phyloP scores from a whole-genome alignment of 805 yeast genomes.

The Metschnikowia rubicola region DNA sequence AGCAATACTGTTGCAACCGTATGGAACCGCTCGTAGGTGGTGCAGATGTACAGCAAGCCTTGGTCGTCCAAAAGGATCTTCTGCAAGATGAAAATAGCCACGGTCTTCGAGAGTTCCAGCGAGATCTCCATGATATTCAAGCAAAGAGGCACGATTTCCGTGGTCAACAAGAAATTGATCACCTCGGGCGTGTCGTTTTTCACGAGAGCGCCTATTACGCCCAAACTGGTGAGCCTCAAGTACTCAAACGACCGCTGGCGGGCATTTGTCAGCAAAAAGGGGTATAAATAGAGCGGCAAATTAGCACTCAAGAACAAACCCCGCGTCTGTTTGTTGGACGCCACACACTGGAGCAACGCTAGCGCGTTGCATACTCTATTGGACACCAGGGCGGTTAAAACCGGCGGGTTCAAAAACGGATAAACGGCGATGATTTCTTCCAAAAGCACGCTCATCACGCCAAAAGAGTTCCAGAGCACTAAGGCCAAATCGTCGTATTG shows the following conservation, averaged over 20 bases:
- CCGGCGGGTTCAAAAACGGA: slow-evolving; percentile 85
- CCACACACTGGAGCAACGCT: slow-evolving; percentile 93
- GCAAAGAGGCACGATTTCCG: slow-evolving; percentile 94
- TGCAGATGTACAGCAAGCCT: slow-evolving; percentile 89
- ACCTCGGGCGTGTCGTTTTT: slow-evolving; percentile 96
- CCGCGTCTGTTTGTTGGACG: slow-evolving; percentile 90
- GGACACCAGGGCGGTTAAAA: slow-evolving; percentile 77
- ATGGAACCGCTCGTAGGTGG: slow-evolving; percentile 89
- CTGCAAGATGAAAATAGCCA: slow-evolving; percentile 93
- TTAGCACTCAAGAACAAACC: slow-evolving; percentile 83
- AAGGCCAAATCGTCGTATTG: slow-evolving; percentile 91
- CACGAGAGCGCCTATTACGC: slow-evolving; percentile 95
- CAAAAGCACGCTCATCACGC: slow-evolving; percentile 87
- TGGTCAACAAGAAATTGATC: slow-evolving; percentile 84
- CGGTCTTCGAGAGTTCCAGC: slow-evolving; percentile 90
- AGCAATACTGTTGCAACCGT: slow-evolving; percentile 89
- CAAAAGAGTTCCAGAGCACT: slow-evolving; percentile 93
- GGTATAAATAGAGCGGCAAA: slow-evolving; percentile 87
- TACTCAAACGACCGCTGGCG: slow-evolving; percentile 93
- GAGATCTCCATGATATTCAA: slow-evolving; percentile 93
- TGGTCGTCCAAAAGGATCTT: slow-evolving; percentile 88
- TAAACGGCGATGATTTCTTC: slow-evolving; percentile 90
- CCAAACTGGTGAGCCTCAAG: slow-evolving; percentile 84
- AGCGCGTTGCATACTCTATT: slow-evolving; percentile 94
- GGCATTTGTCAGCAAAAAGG: slow-evolving; percentile 87